Evolutionary conservation across 495 filamentous ascomycete genomes (phyloP).

Genomic region (Jackrogersella minutella): DNA sequence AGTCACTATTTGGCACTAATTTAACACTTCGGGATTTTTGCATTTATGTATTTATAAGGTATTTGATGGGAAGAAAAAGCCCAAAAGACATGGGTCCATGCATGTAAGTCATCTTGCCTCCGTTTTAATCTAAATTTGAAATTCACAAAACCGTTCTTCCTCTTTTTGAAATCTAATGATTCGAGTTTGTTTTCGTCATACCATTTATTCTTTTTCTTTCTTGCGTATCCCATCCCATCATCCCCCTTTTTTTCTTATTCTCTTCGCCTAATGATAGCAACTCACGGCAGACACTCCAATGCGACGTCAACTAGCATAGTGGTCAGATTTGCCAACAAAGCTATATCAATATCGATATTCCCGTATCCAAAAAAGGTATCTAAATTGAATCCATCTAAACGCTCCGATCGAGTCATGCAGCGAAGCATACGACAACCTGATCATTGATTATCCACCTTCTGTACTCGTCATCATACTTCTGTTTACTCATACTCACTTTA

Average conservation of each 20-base stretch:
- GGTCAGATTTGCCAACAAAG: slow-evolving; percentile 38
- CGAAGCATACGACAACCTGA: background rate
- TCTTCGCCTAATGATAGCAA: slow-evolving; percentile 24
- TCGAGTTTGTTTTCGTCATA: slow-evolving; percentile 37
- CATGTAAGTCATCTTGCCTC: slow-evolving; percentile 36
- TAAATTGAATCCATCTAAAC: slow-evolving; percentile 4
- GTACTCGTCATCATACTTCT: slow-evolving; percentile 5
- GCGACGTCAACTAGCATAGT: slow-evolving; percentile 29
- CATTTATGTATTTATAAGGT: slow-evolving; percentile 18
- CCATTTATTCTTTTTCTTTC: too few relatives aligned
- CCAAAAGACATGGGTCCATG: slow-evolving; percentile 6
- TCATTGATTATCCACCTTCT: background rate
- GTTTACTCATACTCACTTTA: too few relatives aligned
- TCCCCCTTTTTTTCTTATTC: slow-evolving; percentile 2
- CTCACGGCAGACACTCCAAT: slow-evolving; percentile 38
- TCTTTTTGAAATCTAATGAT: background rate
- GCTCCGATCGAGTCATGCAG: slow-evolving; percentile 23
- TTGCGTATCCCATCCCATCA: background rate
- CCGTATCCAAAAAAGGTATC: slow-evolving; percentile 37
- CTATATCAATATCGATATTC: slow-evolving; percentile 27
- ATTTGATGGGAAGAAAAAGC: background rate
- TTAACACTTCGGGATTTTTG: background rate
- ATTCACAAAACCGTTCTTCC: slow-evolving; percentile 22
- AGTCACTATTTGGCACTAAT: background rate
- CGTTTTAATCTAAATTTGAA: slow-evolving; percentile 32